Evolutionary conservation across 345 rosid species (phyloP).

Genomic region (Dovyalis caffra): DNA sequence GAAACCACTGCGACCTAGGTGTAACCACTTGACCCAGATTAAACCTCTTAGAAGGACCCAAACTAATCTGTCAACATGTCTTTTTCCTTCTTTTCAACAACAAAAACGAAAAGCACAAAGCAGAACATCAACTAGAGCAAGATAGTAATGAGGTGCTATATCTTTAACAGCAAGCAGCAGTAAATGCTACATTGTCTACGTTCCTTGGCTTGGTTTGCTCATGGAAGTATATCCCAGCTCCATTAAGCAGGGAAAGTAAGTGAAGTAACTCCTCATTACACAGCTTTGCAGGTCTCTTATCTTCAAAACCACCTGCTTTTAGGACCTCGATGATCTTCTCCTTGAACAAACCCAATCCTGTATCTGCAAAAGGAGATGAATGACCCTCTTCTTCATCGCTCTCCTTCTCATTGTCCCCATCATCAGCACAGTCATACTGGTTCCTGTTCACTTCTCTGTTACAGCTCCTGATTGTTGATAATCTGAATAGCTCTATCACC

Average conservation of each 20-base stretch:
- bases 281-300: constrained; percentile 83
- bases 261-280: constrained; percentile 55
- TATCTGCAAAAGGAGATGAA: constrained; percentile 26
- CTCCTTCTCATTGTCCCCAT: constrained; percentile 18
- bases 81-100: neutral
- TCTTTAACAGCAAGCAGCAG: constrained; percentile 17
- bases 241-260: constrained; percentile 65
- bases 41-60: too few species aligned
- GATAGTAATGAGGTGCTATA: neutral
- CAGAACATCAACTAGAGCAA: neutral
- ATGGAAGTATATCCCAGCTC: constrained; percentile 66
- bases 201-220: constrained; percentile 20
- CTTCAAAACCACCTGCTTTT: constrained; percentile 48
- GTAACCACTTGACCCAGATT: too few species aligned
- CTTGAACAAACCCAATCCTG: constrained; percentile 48
- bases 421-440: constrained; percentile 17
- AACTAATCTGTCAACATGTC: too few species aligned
- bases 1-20: too few species aligned
- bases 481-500: constrained; percentile 52
- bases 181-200: constrained; percentile 17
- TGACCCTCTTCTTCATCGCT: constrained; percentile 10
- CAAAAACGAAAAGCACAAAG: neutral
- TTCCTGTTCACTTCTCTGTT: constrained; percentile 1
- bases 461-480: constrained; percentile 26
- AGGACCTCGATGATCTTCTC: constrained; percentile 53